phyloP scores from a whole-genome alignment of 2,329 filamentous ascomycete species.

The Gnomoniopsis sp. region DNA sequence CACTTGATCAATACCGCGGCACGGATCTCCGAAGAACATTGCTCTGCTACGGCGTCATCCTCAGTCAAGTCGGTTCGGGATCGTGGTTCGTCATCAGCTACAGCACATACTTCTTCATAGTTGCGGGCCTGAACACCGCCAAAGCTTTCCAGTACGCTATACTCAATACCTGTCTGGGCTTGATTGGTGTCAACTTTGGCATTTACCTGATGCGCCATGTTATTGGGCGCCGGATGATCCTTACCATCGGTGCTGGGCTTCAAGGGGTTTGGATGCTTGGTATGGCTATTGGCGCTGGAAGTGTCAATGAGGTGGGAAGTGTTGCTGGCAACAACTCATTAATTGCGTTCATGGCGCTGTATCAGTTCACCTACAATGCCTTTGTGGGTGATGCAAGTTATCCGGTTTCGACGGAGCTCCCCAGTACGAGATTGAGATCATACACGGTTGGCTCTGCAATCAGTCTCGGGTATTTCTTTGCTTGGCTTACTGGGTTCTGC shows the following conservation, averaged over 20 bases:
- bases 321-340: slow-evolving; percentile 28
- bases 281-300: slow-evolving; percentile 34
- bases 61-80: slow-evolving; percentile 40
- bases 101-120: slow-evolving; percentile 44
- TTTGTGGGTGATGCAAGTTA: slow-evolving; percentile 39
- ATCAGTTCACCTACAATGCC: slow-evolving; percentile 33
- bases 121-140: slow-evolving; percentile 35
- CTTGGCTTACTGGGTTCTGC: slow-evolving; percentile 42
- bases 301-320: slow-evolving; percentile 20
- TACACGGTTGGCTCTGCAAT: slow-evolving; percentile 49
- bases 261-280: slow-evolving; percentile 44
- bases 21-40: slow-evolving; percentile 45
- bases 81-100: slow-evolving; percentile 50
- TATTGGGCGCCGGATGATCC: slow-evolving; percentile 42
- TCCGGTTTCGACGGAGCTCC: slow-evolving; percentile 39
- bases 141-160: slow-evolving; percentile 47
- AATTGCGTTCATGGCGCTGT: slow-evolving; percentile 33
- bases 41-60: slow-evolving; percentile 46
- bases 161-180: slow-evolving; percentile 46
- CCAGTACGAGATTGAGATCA: slow-evolving; percentile 39
- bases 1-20: slow-evolving; percentile 38
- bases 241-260: slow-evolving; percentile 41
- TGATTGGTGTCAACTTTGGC: slow-evolving; percentile 45
- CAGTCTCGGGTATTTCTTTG: slow-evolving; percentile 43
- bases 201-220: slow-evolving; percentile 45